Conservation (phyloP, 2,329 filamentous ascomycete species). For the Fusarium duplospermum region DNA sequence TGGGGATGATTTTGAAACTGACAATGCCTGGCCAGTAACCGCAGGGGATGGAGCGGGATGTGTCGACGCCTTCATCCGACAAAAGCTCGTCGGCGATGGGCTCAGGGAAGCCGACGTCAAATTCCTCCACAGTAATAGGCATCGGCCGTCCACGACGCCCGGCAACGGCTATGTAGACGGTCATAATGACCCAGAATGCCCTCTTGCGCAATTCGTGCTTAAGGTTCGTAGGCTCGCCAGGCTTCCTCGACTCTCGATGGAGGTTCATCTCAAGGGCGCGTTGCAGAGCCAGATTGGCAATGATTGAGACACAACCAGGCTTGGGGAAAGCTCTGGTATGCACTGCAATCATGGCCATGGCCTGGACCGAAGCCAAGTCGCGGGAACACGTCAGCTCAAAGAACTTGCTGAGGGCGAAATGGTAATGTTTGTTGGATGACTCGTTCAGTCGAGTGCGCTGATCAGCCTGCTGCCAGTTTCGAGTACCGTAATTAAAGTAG, state of each 20-base stretch:
- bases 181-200: slow-evolving; percentile 79
- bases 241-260: slow-evolving; percentile 73
- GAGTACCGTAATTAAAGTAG: slow-evolving; percentile 79
- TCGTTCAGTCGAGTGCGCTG: slow-evolving; percentile 68
- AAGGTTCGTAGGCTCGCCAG: slow-evolving; percentile 62
- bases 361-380: slow-evolving; percentile 76
- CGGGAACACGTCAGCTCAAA: slow-evolving; percentile 72
- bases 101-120: slow-evolving; percentile 82
- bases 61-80: slow-evolving; percentile 71
- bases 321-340: slow-evolving; percentile 84
- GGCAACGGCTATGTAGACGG: slow-evolving; percentile 74
- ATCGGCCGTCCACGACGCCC: slow-evolving; percentile 83
- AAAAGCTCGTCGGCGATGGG: slow-evolving; percentile 77
- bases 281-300: slow-evolving; percentile 73
- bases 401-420: slow-evolving; percentile 77
- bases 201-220: slow-evolving; percentile 82
- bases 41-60: slow-evolving; percentile 67
- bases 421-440: slow-evolving; percentile 81
- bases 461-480: slow-evolving; percentile 70
- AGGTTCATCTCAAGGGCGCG: slow-evolving; percentile 80
- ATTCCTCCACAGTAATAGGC: slow-evolving; percentile 78
- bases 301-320: slow-evolving; percentile 78
- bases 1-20: slow-evolving; percentile 72
- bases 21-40: slow-evolving; percentile 75
- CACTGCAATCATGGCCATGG: slow-evolving; percentile 75